Conservation (phyloP, 169 alveolate genomes). For the Perkinsus marinus region DNA sequence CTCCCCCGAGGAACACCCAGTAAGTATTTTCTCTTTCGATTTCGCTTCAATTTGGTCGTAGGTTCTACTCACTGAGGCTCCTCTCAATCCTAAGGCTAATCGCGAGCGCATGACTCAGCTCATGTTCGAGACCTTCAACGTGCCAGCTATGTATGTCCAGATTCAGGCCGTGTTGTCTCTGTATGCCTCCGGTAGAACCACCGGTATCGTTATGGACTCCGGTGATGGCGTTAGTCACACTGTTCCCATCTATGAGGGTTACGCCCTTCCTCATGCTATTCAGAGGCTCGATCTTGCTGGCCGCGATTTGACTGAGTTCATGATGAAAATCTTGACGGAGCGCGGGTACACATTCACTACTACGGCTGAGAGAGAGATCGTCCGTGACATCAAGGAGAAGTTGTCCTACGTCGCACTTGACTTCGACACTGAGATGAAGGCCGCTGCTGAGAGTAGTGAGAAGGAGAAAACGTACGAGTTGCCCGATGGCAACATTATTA, state of each 20-base stretch:
- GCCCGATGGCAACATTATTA: constrained; percentile 91
- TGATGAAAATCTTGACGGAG: constrained; percentile 78
- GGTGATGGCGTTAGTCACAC: constrained; percentile 98
- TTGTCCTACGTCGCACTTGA: constrained; percentile 87
- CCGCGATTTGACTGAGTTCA: constrained; percentile 79
- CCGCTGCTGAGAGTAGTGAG: constrained; percentile 61
- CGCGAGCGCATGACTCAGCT: constrained; percentile 93
- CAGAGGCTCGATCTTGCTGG: constrained; percentile 88
- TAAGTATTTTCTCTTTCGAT: neutral
- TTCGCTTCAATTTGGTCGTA: no score
- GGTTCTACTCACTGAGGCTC: constrained; percentile 90
- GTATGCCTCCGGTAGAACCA: constrained; percentile 93
- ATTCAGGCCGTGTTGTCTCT: constrained; percentile 91
- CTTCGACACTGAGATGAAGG: constrained; percentile 60
- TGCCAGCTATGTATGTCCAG: constrained; percentile 84
- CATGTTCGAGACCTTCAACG: constrained; percentile 90
- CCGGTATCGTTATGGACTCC: constrained; percentile 94
- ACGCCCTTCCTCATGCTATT: constrained; percentile 91
- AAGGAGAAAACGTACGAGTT: constrained; percentile 84
- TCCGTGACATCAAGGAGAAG: constrained; percentile 92
- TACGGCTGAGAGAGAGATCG: constrained; percentile 87
- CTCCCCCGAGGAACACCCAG: constrained; percentile 90
- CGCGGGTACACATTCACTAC: constrained; percentile 82
- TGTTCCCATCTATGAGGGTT: constrained; percentile 98
- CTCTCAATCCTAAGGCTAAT: constrained; percentile 86